phyloP scores from a whole-genome alignment of 495 filamentous ascomycete genomes.

The Daldinia childiae region DNA sequence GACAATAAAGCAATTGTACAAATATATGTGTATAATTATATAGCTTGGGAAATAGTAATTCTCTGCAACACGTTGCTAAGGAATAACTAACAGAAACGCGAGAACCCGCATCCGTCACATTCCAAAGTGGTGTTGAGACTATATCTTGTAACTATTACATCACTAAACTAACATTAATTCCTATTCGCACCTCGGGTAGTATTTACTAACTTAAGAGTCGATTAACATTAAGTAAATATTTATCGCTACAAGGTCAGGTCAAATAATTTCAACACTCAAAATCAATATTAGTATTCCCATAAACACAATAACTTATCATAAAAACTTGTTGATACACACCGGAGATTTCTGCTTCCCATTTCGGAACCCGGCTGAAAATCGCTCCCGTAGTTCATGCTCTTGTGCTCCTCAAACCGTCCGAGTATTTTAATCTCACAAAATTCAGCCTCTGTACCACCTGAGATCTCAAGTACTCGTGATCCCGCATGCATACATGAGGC shows the following conservation, averaged over 20 bases:
- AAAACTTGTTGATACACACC: slow-evolving; percentile 84
- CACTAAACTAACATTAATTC: no score
- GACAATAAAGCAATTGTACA: not conserved
- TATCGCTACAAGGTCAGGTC: not conserved
- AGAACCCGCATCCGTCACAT: not conserved
- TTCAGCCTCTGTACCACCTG: slow-evolving; percentile 37
- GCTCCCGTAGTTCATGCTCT: slow-evolving; percentile 96
- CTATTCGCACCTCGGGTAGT: no score
- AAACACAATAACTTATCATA: slow-evolving; percentile 84
- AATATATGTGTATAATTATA: not conserved
- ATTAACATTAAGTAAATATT: no score
- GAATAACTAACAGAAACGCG: not conserved
- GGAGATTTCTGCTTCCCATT: slow-evolving; percentile 43
- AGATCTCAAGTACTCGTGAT: slow-evolving; percentile 70
- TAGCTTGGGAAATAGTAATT: not conserved
- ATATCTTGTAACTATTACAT: no score
- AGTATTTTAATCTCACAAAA: slow-evolving; percentile 73
- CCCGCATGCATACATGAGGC: slow-evolving; percentile 96
- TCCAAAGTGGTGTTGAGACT: not conserved
- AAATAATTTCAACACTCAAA: no score
- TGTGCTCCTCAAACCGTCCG: slow-evolving; percentile 82
- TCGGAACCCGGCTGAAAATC: slow-evolving; percentile 66
- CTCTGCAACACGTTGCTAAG: not conserved
- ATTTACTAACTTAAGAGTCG: no score
- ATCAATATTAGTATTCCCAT: slow-evolving; percentile 66